phyloP scores from a whole-genome alignment of 331 rosid species.

The Phaseolus coccineus region DNA sequence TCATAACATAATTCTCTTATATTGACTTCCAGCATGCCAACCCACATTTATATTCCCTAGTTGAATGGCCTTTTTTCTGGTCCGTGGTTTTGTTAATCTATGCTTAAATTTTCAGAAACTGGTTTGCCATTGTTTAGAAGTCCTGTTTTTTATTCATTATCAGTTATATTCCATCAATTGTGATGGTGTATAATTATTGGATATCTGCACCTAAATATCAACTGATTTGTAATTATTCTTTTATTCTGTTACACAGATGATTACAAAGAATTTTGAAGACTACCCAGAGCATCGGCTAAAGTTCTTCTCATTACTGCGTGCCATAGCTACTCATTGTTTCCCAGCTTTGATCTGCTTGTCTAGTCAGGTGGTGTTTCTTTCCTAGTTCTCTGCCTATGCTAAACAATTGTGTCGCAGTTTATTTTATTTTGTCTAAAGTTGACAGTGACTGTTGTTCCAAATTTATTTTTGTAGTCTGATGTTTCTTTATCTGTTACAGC shows the following conservation, averaged over 20 bases:
- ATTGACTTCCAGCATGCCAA: neutral
- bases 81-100: neutral
- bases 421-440: conserved; percentile 11
- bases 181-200: conserved; percentile 7
- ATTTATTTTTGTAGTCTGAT: conserved; percentile 27
- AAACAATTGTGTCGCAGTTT: neutral
- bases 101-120: neutral
- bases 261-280: conserved; percentile 91
- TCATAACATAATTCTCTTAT: neutral
- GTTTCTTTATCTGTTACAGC: conserved; percentile 58
- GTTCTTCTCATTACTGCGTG: conserved; percentile 90
- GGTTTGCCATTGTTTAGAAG: neutral
- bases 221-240: neutral
- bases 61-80: neutral
- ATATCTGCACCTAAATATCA: neutral
- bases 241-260: conserved; percentile 65
- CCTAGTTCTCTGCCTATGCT: neutral
- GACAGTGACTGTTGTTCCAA: neutral
- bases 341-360: conserved; percentile 82
- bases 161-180: neutral
- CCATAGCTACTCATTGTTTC: conserved; percentile 90
- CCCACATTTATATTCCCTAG: too few relatives aligned
- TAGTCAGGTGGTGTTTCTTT: conserved; percentile 69
- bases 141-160: conserved; percentile 10
- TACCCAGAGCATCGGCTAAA: conserved; percentile 95